Evolutionary conservation across 2,329 filamentous ascomycete genomes (phyloP).

Genomic region (Cercospora sp.): DNA sequence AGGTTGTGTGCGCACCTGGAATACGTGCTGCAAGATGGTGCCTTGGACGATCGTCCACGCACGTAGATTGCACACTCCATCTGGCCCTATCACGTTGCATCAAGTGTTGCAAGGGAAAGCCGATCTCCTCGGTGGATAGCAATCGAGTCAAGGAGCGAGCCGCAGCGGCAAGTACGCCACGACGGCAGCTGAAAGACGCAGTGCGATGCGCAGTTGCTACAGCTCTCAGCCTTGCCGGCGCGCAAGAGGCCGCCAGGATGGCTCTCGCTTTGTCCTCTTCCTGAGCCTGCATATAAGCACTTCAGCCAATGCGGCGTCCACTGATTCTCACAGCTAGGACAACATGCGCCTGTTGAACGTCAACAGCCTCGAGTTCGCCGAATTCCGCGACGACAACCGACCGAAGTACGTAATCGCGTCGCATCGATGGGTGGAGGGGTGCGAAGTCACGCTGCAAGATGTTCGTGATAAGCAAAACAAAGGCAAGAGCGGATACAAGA

Average conservation of each 20-base stretch:
- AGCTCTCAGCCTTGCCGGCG: neutral
- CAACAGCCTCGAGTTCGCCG: slow-evolving; percentile 20
- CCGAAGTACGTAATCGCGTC: slow-evolving; percentile 27
- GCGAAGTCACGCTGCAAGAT: slow-evolving; percentile 22
- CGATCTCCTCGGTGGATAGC: too few species aligned
- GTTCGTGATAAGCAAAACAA: slow-evolving; percentile 16
- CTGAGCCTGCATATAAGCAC: neutral
- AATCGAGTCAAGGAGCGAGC: neutral
- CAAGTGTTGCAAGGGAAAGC: too few species aligned
- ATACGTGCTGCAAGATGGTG: neutral
- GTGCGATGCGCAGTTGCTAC: neutral
- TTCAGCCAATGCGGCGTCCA: neutral
- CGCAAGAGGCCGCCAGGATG: neutral
- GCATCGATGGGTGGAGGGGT: slow-evolving; percentile 22
- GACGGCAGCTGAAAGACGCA: neutral
- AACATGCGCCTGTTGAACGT: slow-evolving; percentile 25
- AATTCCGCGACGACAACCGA: slow-evolving; percentile 21
- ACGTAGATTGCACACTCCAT: neutral
- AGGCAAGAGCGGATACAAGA: slow-evolving; percentile 22
- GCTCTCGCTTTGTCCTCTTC: neutral
- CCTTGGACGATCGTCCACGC: neutral
- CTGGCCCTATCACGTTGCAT: too few species aligned
- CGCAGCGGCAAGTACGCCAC: neutral
- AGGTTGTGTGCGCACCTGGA: neutral
- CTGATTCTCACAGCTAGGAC: neutral